Base-by-base conservation (phyloP, 1,284 basidiomycete genomes). In the Austropuccinia psidii region DNA sequence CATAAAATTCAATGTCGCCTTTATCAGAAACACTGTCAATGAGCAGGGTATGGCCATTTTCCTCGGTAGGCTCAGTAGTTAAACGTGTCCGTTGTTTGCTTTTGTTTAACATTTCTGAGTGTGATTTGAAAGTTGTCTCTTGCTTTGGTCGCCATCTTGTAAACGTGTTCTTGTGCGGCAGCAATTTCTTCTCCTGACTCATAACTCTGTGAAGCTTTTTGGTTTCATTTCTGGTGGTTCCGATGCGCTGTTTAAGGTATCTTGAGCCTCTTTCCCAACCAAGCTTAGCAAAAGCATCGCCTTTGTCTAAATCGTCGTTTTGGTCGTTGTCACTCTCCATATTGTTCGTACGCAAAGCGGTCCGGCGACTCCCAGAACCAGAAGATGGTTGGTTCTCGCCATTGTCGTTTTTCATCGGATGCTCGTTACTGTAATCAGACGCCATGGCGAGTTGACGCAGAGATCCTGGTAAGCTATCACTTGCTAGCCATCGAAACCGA, bases 1-100 rank as follows among this genome's bases (percentile, higher is more conserved):
- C 76, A 24, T 75, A 75, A 73, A 75, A 78, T 7, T 76, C 65
- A 19, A 77, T 72, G 61, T 77, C 77, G 24, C 77, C 77, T 29
- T 64, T 50, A 19, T 54, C 70, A 0, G 70, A 65, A 24, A 60
- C 41, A 62, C 52, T 65, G 49, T 73, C 61, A 31, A 39, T 24
- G 39, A 72, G 37, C 24, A 52, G 17, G 19, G 61, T 73, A 45
- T 47, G 49, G 52, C 58, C 49, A 19, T 31, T 60, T 35, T 9
- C 13, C 24, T 31, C 17, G 24, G 57, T 9, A 15, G 29, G 9
- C 57, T 9, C 13, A 37, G 31, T 13, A 13, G 31, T 2, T 60
- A 19, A n/a, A 61, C 29, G 17, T 19, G 3, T 33, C 31, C 7
- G 19, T 33, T 49, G 7, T 19, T 27, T 24, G 9, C 13, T 15